Base-by-base conservation (phyloP, 768 basidiomycete species). In the Lentinus tigrinus region DNA sequence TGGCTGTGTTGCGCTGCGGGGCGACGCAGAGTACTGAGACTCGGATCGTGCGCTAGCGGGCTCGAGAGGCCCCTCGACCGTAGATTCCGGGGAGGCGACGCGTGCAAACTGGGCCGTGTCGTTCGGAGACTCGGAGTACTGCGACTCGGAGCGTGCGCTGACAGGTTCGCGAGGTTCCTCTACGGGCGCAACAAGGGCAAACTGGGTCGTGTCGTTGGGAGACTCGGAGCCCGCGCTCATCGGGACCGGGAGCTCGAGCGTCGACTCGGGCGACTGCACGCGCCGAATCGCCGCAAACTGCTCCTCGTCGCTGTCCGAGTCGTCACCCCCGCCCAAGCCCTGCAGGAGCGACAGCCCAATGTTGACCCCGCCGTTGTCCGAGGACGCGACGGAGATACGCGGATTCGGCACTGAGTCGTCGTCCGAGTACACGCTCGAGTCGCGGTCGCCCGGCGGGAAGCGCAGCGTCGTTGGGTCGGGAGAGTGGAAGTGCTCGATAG, bases 291-390 rank as follows among this genome's bases (percentile, higher is more conserved):
- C 37, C 39, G 26, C 19, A 23, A 31, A 13, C 36, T 43, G 40
- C n/a, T 39, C 58, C 0, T 46, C 49, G 47, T 61, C 60, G 16
- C n/a, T 62, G 8, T 69, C 67, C 5, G 64, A 67, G 6, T 65
- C 63, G 4, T 65, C 68, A 4, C 65, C 65, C 1, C 65, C 77
- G 13, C 65, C 72, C 3, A 83, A 70, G 39, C 77, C 78, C 62
- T 84, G 82, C 52, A 91, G 71, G 52, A 91, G 71, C 2, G 85
- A 85, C 34, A 90, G 71, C 1, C 89, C 89, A 37, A 91, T 91
- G 51, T 52, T 52, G 0, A 85, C 89, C 1, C 81, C 74, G 49
- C 84, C 81, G 3, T 83, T 87, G 56, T 88, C 87, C 2, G 82
- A 82, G 52, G 75, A 60, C 6, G 69, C 76, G 3, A 73, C 63